Evolutionary conservation across 2,329 filamentous ascomycete genomes (phyloP).

Genomic region (Calonectria pseudoreteaudii): DNA sequence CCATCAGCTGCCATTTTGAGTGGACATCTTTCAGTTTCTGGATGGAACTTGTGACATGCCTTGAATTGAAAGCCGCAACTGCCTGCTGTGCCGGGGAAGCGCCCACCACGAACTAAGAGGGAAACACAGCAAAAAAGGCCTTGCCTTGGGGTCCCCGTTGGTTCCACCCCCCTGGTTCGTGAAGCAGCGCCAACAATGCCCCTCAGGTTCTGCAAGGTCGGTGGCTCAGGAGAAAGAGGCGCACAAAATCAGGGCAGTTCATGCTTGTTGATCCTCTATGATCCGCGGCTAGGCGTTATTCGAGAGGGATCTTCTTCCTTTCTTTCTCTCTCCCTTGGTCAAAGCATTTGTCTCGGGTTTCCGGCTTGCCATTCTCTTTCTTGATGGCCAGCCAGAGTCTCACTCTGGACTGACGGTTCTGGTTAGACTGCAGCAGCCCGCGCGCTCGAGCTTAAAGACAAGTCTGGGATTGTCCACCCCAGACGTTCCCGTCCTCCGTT

Average conservation of each 20-base stretch:
- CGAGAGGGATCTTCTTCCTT: too few species aligned
- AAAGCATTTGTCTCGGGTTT: background rate
- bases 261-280: background rate
- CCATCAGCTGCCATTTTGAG: background rate
- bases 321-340: background rate
- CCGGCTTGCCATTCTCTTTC: background rate
- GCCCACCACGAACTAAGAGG: background rate
- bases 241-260: background rate
- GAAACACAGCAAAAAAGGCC: background rate
- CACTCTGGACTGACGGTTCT: background rate
- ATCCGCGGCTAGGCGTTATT: background rate
- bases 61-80: background rate
- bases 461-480: background rate
- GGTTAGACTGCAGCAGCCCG: background rate
- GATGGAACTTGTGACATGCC: background rate
- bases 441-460: background rate
- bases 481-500: background rate
- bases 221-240: background rate
- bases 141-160: background rate
- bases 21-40: background rate
- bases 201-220: background rate
- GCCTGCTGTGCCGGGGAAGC: background rate
- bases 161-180: background rate
- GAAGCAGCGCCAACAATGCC: background rate
- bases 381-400: background rate